Evolutionary conservation across 2,329 filamentous ascomycete species (phyloP), one percentile per base, ranked within the genome.

Genomic region (Capronia americana): DNA sequence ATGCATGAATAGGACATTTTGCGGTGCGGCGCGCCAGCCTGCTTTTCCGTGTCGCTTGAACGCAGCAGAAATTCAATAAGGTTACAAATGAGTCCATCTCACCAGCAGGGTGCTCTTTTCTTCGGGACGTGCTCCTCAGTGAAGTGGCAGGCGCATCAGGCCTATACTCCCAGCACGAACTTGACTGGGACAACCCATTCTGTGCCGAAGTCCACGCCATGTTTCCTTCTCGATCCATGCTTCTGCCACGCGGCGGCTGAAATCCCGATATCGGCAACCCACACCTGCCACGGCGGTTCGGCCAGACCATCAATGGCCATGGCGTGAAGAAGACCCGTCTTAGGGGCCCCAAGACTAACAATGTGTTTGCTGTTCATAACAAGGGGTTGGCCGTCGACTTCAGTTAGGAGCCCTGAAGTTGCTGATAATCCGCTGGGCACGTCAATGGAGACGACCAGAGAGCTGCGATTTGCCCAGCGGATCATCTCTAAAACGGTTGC

Each of bases 401-500:
- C 78, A 3, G 83, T 82, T 38, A 84, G 77, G 70, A 86, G 83
- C 23, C 85, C 85, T 70, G 70, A 80, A 57, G 58, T 62, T 30
- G 61, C 63, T 44, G 55, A 69, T 20, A 70, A 88, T 4, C 95
- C 95, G 0, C 92, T 94, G 0, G 95, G 95, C 5, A 96, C 88
- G 75, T 97, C 94, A n/a, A 99, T 87, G 0, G 93, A 91, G 23
- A 99, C 81, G 2, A 95, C 90, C 65, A 90, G 88, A 10, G 63
- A 67, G 23, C 53, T 68, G 70, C 93, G 90, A 75, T 97, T 98
- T 2, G 92, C 90, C 93, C 93, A 98, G 69, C 93, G 90, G 74
- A 97, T 95, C 74, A 97, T 87, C 75, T 96, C 91, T 74, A 96
- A 93, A 0, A 92, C 92, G 0, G 90, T 90, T 3, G 90, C 88